These are phyloP conservation scores for Globisporangium rhizosaccharum DNA, from an alignment of 352 stramenopile species.

Conservation along the genomic window DNA sequence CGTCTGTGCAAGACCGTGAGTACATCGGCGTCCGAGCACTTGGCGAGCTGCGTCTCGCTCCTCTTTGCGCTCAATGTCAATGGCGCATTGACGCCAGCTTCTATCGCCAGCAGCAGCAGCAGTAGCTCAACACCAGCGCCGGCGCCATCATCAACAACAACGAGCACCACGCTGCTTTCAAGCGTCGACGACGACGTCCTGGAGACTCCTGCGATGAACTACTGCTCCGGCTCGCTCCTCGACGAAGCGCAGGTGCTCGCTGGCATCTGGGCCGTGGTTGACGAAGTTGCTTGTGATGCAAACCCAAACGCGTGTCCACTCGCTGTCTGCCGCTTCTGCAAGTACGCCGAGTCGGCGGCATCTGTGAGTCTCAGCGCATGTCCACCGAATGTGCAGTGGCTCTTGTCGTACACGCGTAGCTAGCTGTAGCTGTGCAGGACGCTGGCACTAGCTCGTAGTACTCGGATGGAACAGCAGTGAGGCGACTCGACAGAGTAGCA, in stretches of 20 bases:
- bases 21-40: conserved; percentile 4
- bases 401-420: conserved; percentile 5
- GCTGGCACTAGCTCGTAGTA: too few species aligned
- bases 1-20: conserved; percentile 9
- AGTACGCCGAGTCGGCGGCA: conserved; percentile 2
- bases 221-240: conserved; percentile 9
- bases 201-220: conserved; percentile 10
- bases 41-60: not conserved
- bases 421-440: not conserved
- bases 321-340: conserved; percentile 1
- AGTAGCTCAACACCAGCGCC: not conserved
- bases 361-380: not conserved
- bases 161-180: not conserved
- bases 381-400: conserved; percentile 1
- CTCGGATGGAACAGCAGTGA: not conserved
- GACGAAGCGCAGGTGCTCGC: not conserved
- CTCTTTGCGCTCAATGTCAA: not conserved
- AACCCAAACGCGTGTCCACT: conserved; percentile 2
- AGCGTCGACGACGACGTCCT: not conserved
- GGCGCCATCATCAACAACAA: not conserved
- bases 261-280: conserved; percentile 12
- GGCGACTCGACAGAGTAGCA: not conserved
- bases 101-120: not conserved
- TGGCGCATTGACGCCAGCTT: not conserved
- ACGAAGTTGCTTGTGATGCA: conserved; percentile 1